Evolutionary conservation across 805 yeast species (phyloP), one percentile per base, ranked within the genome.

Genomic region (Cyberlindnera subsufficiens): DNA sequence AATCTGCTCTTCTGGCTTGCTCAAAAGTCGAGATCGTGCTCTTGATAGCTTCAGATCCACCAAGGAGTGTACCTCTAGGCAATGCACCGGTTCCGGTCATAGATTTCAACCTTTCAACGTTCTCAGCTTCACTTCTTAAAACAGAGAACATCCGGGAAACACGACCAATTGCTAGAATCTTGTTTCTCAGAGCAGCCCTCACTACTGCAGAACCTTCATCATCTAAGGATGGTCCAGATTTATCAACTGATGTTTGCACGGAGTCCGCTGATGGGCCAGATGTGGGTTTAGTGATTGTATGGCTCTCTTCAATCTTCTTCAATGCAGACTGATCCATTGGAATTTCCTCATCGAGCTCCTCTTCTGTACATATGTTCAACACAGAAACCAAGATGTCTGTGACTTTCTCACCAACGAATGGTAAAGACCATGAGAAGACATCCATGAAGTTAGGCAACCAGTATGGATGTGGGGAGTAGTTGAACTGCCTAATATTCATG

Each of bases 371-470:
- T 44, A 93, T 86, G 63, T 91, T 91, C 60, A 93, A 73, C 32
- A 91, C 86, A 1, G 93, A 78, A 18, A 88, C 85, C 58, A 91
- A 72, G 84, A 91, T 90, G 60, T 93, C 98, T 13, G 96, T 86
- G 42, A 90, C 86, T 59, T 93, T 87, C 61, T 91, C 96, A 17
- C 97, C 98, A 19, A 93, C 97, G 68, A 93, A 91, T 7, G 98
- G 99, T 44, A 91, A 69, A 2, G 96, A 86, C 98, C 98, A 93
- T 10, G 96, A 84, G 64, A 91, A 91, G 6, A 91, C 96, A 63
- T 93, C 97, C 95, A 90, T 88, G 56, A 90, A 87, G 62, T 89
- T 89, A 7, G 98, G 98, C 52, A 93, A 71, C 88, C 95, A 89
- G 66, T 93, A 91, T 1, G 99, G 99, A 65, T 91, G 98, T 5